phyloP scores from a whole-genome alignment of 2,329 filamentous ascomycete genomes.

The Cryphonectria carpinicola region DNA sequence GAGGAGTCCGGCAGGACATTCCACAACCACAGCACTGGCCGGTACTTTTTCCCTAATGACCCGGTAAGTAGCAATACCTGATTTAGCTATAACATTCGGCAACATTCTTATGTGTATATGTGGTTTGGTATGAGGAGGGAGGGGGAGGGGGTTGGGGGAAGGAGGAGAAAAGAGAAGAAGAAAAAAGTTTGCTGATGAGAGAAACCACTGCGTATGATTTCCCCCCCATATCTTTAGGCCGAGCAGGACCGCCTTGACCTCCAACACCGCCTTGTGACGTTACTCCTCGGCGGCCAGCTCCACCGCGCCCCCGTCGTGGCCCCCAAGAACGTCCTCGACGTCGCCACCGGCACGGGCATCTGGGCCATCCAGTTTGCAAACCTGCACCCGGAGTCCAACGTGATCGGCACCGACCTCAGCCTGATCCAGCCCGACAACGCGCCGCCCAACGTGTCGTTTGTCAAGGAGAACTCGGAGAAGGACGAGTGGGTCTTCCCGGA shows the following conservation, averaged over 20 bases:
- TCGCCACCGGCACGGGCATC: conserved; percentile 52
- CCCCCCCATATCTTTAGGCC: conserved; percentile 12
- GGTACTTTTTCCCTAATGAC: conserved; percentile 40
- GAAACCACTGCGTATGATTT: not conserved
- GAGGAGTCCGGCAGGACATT: conserved; percentile 26
- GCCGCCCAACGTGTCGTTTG: conserved; percentile 57
- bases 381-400: conserved; percentile 42
- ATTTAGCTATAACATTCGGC: not conserved
- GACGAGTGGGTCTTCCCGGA: conserved; percentile 49
- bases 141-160: no score
- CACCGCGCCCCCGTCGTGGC: conserved; percentile 49
- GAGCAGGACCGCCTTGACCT: conserved; percentile 44
- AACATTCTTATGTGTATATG: not conserved
- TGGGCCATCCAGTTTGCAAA: conserved; percentile 54
- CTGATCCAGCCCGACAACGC: conserved; percentile 47
- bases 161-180: not conserved
- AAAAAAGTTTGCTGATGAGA: not conserved
- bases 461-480: conserved; percentile 59
- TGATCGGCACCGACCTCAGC: conserved; percentile 50
- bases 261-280: conserved; percentile 44
- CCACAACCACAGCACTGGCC: conserved; percentile 26
- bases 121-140: not conserved
- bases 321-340: conserved; percentile 49
- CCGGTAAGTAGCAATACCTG: conserved; percentile 27
- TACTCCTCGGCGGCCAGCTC: conserved; percentile 45